Base-by-base conservation (phyloP, 2,329 filamentous ascomycete species). In the Botrytis pseudocinerea region DNA sequence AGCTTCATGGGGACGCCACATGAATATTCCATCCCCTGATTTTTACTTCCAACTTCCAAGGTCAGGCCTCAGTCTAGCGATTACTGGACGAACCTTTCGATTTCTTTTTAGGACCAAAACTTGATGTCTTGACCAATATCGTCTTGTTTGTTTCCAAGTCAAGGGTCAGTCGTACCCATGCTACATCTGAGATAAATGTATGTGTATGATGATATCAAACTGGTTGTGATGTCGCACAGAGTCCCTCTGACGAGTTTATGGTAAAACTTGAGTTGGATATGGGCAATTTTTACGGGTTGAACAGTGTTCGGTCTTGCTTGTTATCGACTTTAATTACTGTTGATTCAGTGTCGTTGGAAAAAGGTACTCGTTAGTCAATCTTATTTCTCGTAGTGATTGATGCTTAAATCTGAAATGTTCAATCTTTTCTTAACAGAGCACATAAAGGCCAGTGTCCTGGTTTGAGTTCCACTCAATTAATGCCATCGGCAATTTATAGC, bases 1-100 rank as follows among this genome's bases (percentile, higher is more conserved):
- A 69, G 70, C 70, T 72, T 72, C 70, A 72, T 61, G 7, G 44
- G 40, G 28, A 28, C 64, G 51, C 64, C 32, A 48, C 70, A 69
- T 18, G 12, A 44, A 66, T 42, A 35, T 40, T 28, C 32, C 57
- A n/a, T 38, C 38, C 35, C 61, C 25, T 66, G 60, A 32, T 59
- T 6, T 57, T 42, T 57, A 35, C 65, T 44, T 44, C n/a, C 38
- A 44, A 32, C 38, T 71, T 51, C 38, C 28, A 44, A 35, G 38
- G 25, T 18, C 51, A 22, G 20, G 40, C n/a, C 46, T 25, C 44
- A 42, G 51, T 64, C 42, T 71, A 44, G 28, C 10, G 48, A 51
- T 60, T 69, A 32, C 25, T 72, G 51, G 70, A 72, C 63, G 63
- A 72, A 69, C 64, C n/a, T n/a, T 35, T 25, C 12, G 25, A 48